A percentile compares a stretch with the other conserved stretches of the same genome.
These are phyloP conservation scores for Urochloa ruziziensis DNA, from an alignment of 176 grass and related monocot genomes.

Conservation along the genomic window DNA sequence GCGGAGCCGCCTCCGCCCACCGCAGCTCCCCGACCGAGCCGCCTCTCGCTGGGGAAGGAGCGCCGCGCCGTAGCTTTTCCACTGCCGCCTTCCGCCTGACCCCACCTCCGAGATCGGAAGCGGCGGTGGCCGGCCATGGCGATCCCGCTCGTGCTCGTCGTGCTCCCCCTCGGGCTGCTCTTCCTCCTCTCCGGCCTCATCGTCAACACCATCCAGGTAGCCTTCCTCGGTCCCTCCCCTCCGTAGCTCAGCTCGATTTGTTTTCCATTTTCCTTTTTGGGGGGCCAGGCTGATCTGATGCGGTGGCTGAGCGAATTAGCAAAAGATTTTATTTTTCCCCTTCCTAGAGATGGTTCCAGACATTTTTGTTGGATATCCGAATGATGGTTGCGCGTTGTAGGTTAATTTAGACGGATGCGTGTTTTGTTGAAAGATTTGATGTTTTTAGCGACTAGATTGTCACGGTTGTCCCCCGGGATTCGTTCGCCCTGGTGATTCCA, in stretches of 20 bases:
- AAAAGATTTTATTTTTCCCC: neutral
- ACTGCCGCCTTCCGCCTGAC: neutral
- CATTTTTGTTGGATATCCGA: neutral
- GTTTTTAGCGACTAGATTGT: neutral
- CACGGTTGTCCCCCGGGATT: neutral
- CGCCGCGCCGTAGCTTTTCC: neutral
- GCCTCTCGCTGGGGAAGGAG: neutral
- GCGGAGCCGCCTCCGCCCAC: neutral
- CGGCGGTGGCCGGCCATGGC: constrained; percentile 28
- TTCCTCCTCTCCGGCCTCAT: constrained; percentile 74
- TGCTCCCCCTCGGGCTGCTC: constrained; percentile 70
- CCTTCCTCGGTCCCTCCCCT: neutral
- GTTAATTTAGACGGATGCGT: neutral
- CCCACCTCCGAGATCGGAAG: constrained; percentile 11
- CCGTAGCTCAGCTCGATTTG: neutral
- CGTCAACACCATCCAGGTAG: constrained; percentile 56
- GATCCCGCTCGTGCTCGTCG: constrained; percentile 44
- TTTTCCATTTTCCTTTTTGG: neutral
- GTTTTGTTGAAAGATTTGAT: neutral
- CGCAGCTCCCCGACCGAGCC: neutral
- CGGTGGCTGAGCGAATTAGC: neutral
- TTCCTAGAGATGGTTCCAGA: neutral
- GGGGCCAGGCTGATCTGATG: constrained; percentile 8
- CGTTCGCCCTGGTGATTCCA: too few species aligned
- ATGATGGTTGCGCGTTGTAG: neutral